Percentiles rank a stretch among this genome's conserved stretches.
Evolutionary conservation across 768 basidiomycete genomes (phyloP).

Genomic region (Termitomyces sp.): DNA sequence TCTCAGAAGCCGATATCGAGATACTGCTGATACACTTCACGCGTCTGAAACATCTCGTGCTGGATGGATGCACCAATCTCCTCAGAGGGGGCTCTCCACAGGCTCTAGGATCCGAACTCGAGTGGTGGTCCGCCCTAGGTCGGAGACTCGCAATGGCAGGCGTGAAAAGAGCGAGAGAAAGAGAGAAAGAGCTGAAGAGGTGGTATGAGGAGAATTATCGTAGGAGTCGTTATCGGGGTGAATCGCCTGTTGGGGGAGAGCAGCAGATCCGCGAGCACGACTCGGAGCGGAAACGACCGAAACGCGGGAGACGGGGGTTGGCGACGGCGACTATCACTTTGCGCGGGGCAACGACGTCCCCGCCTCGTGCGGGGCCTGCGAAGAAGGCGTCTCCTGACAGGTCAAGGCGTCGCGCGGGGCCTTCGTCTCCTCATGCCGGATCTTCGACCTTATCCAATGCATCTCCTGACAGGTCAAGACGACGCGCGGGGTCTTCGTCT

Average conservation of each 20-base stretch:
- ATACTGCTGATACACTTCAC: conserved; percentile 50
- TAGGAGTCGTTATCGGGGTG: neutral
- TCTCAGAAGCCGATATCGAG: conserved; percentile 56
- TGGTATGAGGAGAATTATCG: conserved; percentile 39
- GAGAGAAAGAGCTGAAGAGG: conserved; percentile 59
- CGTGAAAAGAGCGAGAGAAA: conserved; percentile 57
- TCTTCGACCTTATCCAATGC: conserved; percentile 13
- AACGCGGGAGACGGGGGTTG: conserved; percentile 58
- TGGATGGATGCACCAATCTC: conserved; percentile 65
- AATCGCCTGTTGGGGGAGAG: conserved; percentile 13
- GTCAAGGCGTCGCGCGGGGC: neutral
- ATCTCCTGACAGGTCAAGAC: conserved; percentile 12
- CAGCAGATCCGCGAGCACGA: conserved; percentile 15
- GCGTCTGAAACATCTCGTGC: conserved; percentile 58
- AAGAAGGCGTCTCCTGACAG: conserved; percentile 8
- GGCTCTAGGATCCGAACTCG: conserved; percentile 12
- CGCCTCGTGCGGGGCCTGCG: neutral
- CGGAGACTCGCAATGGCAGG: conserved; percentile 59
- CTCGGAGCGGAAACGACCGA: conserved; percentile 26
- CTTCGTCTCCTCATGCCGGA: neutral
- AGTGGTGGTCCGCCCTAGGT: neutral
- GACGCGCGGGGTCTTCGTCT: neutral
- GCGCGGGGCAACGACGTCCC: conserved; percentile 26
- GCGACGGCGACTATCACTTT: conserved; percentile 66
- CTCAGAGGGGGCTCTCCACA: conserved; percentile 52